Percentiles rank a stretch among this genome's conserved stretches.
These are phyloP conservation scores for Gossypium arboreum DNA, from an alignment of 345 rosid genomes.

Conservation along the genomic window DNA sequence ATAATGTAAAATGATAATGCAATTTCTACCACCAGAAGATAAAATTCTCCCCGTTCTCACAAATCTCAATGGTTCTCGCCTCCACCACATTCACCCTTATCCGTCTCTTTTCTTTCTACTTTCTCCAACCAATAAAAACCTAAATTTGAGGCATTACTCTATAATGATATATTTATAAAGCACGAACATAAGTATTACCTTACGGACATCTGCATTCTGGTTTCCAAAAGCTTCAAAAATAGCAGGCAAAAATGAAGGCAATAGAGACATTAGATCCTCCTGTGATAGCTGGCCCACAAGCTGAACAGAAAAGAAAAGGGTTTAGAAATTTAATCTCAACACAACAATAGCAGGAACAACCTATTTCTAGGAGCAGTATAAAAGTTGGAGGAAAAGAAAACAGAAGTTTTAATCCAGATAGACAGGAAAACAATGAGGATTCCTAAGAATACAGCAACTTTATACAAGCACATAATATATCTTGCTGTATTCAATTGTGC, in stretches of 20 bases:
- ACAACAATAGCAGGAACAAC: background rate
- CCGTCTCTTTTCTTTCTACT: background rate
- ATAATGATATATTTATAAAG: background rate
- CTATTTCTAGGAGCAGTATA: background rate
- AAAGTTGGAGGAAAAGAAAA: background rate
- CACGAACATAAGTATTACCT: conserved; percentile 42
- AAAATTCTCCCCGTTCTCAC: background rate
- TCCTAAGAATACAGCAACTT: background rate
- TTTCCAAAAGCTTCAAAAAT: conserved; percentile 95
- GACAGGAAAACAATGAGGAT: background rate
- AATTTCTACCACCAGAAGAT: background rate
- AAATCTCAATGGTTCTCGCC: too few species aligned
- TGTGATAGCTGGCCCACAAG: conserved; percentile 93
- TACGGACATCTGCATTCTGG: conserved; percentile 97
- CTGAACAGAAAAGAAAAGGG: conserved; percentile 39
- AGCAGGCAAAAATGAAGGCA: conserved; percentile 88
- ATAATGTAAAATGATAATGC: background rate
- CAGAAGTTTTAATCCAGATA: background rate
- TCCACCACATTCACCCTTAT: background rate
- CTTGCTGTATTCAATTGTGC: background rate
- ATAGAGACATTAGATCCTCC: conserved; percentile 76
- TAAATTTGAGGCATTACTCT: background rate
- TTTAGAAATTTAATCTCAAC: background rate
- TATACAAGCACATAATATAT: background rate
- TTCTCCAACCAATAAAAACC: background rate